Base-by-base conservation (phyloP, 768 basidiomycete genomes). In the Rhizopogon sp. region DNA sequence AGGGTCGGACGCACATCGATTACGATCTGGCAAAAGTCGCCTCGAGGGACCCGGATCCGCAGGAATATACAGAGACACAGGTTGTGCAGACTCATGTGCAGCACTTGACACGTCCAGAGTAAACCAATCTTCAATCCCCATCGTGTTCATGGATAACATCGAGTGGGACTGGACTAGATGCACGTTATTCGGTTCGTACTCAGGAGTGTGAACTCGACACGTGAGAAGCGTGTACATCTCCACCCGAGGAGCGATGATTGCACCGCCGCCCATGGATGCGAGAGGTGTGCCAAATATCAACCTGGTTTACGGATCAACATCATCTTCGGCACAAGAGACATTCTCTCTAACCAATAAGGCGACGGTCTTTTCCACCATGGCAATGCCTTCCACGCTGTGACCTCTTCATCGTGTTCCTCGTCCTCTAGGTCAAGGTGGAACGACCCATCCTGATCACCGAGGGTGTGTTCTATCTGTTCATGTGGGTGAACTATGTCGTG, bases 161-260 rank as follows among this genome's bases (percentile, higher is more conserved):
- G 28, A 39, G 40, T 41, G 43, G 31, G 13, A 39, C 37, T 17
- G 45, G 3, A 51, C 40, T 33, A 50, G 33, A 28, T 14, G 17
- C 16, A 14, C 10, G 25, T 33, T 6, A 31, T 60, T 33, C 7
- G 42, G 20, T 41, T 56, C 17, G 76, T 79, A 64, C 75, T 84
- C 74, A 4, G 87, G 86, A 59, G 74, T 84, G 63, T 83, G 80
- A 13, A 77, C 76, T n/a, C 76, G 77, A 65, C 91, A 93, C 20
- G 76, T 87, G 10, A 92, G 80, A 22, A 76, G 65, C 17, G 86
- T 89, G 68, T 83, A 88, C 42, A 93, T 72, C 64, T 90, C 85
- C 45, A 92, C 77, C 45, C 80, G 79, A 7, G 90, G 87, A 0
- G 89, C 90, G 8, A 85, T 61, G 0, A 84, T 80, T 2, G 83